Evolutionary conservation across 164 flowering plant species (phyloP), one percentile per base, ranked within the genome.

Genomic region (Chimonanthus salicifolius): DNA sequence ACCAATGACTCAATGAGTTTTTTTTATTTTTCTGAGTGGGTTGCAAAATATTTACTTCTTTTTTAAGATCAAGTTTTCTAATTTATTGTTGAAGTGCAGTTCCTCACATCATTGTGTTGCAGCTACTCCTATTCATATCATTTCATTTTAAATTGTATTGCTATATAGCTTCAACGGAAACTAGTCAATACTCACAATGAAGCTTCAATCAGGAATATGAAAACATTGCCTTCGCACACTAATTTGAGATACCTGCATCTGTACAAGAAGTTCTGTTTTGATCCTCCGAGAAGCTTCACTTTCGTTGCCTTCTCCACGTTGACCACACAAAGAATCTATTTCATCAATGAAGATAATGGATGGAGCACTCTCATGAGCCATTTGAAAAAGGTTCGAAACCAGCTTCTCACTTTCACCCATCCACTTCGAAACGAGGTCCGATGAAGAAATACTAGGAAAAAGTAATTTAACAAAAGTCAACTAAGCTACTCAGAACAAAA

Each of bases 371-470:
- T 93, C 98, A 76, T 98, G 98, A 63, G 99, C 98, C 99, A 95
- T 93, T 79, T 93, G 88, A 71, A 95, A 95, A 74, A 95, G 97
- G 77, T 89, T 93, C 43, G 99, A 89, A 74, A 95, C 98, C 74
- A 95, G 83, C 85, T 93, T 95, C 85, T 95, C 99, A 88, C 98
- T 95, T 86, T 95, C 98, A 71, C 98, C 99, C 99, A 95, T 92
- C 99, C 99, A 95, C 86, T 95, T 95, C 67, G 99, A 95, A 43
- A 95, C 99, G 74, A 96, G 81, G 75, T 96, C 98, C 54, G 99
- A 96, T 21, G 98, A 96, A 63, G 99, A 96, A 79, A 96, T 70
- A 82, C 99, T 96, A 81, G 66, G 71, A 13, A 66, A 65, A 44
- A 45, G 69, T 74, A 73, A 62, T 2, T 62, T 15, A 7, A 6